Conservation (phyloP, 202 grass and related monocot species). For the Cymbopogon flexuosus region DNA sequence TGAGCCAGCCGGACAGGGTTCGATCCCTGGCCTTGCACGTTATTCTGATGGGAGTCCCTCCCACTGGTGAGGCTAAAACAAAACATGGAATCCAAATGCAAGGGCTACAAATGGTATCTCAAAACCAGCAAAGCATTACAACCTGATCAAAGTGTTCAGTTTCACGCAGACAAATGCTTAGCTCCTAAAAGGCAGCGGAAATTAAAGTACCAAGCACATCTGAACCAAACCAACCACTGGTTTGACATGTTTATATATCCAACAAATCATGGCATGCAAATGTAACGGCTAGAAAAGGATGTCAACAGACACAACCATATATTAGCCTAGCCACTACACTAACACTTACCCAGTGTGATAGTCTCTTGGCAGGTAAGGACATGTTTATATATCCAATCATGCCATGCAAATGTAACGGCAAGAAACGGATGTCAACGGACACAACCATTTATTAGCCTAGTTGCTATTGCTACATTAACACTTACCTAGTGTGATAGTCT, state of each 20-base stretch:
- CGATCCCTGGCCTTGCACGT: not conserved
- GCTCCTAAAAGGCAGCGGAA: not conserved
- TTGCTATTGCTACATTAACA: not conserved
- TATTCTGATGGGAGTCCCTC: not conserved
- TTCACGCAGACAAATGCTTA: not conserved
- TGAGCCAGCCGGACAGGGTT: not conserved
- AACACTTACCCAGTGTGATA: conserved; percentile 67
- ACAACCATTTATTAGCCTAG: not conserved
- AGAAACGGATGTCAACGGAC: not conserved
- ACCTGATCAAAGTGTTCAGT: not conserved
- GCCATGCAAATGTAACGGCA: not conserved
- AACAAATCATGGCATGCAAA: not conserved
- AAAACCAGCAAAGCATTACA: not conserved
- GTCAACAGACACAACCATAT: not conserved
- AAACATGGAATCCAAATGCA: not conserved
- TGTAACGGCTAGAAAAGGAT: not conserved
- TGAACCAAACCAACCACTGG: not conserved
- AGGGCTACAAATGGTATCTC: not conserved
- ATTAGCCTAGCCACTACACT: not conserved
- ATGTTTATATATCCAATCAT: not conserved
- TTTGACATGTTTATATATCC: not conserved
- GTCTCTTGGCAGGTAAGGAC: conserved; percentile 65
- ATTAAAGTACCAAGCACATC: not conserved
- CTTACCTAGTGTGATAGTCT: conserved; percentile 79
- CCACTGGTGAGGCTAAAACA: not conserved